A percentile compares a stretch with the other conserved stretches of the same genome.
Conservation (phyloP, 805 yeast species). For the Candida boleticola region DNA sequence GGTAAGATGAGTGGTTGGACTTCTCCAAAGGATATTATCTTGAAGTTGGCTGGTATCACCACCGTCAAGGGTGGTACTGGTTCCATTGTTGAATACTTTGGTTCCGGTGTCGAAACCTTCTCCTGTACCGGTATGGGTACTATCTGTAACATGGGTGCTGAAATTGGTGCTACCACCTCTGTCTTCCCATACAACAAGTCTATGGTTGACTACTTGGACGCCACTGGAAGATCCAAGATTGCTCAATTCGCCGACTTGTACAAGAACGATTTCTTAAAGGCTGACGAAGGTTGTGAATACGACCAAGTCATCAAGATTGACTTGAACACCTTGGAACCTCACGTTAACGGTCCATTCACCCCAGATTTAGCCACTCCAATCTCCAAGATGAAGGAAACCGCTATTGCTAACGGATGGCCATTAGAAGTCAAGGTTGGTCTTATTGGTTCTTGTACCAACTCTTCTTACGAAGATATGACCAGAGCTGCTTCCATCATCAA, state of each 20-base stretch:
- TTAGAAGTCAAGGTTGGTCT: conserved; percentile 88
- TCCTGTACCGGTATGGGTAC: conserved; percentile 99
- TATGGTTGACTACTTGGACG: conserved; percentile 80
- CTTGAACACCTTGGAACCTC: conserved; percentile 87
- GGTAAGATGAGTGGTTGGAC: conserved; percentile 95
- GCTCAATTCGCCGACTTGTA: conserved; percentile 76
- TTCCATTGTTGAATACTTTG: conserved; percentile 92
- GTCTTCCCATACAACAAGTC: conserved; percentile 95
- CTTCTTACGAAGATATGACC: conserved; percentile 97
- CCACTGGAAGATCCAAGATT: conserved; percentile 83
- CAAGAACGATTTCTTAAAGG: conserved; percentile 59
- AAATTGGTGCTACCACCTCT: conserved; percentile 97
- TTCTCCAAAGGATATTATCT: conserved; percentile 93
- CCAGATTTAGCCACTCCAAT: conserved; percentile 97
- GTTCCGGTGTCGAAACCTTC: conserved; percentile 89
- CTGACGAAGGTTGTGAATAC: conserved; percentile 91
- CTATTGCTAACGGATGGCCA: conserved; percentile 89
- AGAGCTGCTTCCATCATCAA: conserved; percentile 90
- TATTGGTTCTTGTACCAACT: conserved; percentile 98
- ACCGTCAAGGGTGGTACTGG: conserved; percentile 99
- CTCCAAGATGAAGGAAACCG: conserved; percentile 80
- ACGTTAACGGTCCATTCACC: conserved; percentile 96
- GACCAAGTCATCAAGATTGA: conserved; percentile 92
- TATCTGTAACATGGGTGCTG: conserved; percentile 99
- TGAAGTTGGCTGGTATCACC: conserved; percentile 87